Percentiles rank a stretch among this genome's conserved stretches.
Evolutionary conservation across 495 filamentous ascomycete species (phyloP).

Genomic region (Neurospora sp.): DNA sequence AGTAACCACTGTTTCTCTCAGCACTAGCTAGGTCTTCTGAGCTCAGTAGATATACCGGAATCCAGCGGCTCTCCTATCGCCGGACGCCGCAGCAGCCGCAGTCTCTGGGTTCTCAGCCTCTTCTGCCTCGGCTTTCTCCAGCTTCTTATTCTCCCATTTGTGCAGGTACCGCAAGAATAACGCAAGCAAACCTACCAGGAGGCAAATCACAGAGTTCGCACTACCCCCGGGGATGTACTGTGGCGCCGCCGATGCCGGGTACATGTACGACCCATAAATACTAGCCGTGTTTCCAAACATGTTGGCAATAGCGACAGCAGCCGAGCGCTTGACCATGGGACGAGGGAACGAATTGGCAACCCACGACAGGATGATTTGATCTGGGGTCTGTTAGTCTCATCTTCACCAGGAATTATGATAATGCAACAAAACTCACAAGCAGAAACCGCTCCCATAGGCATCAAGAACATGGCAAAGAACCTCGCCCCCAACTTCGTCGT

Average conservation of each 20-base stretch:
- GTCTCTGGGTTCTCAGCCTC: constrained; percentile 10
- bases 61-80: constrained; percentile 5
- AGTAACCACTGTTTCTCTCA: not conserved
- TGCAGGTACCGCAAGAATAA: constrained; percentile 34
- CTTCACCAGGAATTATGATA: not conserved
- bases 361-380: constrained; percentile 43
- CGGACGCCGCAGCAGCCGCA: not conserved
- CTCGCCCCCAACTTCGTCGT: constrained; percentile 35
- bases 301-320: constrained; percentile 44
- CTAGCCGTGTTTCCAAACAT: constrained; percentile 43
- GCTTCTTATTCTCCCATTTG: constrained; percentile 38
- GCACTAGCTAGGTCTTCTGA: not conserved
- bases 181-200: constrained; percentile 29
- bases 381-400: constrained; percentile 5
- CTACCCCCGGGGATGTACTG: constrained; percentile 36
- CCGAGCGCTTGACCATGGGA: constrained; percentile 43
- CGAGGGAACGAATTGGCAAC: constrained; percentile 43
- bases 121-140: constrained; percentile 30
- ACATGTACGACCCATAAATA: constrained; percentile 50
- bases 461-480: constrained; percentile 41
- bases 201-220: constrained; percentile 38
- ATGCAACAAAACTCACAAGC: constrained; percentile 19
- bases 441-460: constrained; percentile 40
- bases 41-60: constrained; percentile 13
- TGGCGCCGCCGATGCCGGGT: constrained; percentile 38